Conservation (phyloP, 805 yeast species). For the Tetrapisispora taiwanensis region DNA sequence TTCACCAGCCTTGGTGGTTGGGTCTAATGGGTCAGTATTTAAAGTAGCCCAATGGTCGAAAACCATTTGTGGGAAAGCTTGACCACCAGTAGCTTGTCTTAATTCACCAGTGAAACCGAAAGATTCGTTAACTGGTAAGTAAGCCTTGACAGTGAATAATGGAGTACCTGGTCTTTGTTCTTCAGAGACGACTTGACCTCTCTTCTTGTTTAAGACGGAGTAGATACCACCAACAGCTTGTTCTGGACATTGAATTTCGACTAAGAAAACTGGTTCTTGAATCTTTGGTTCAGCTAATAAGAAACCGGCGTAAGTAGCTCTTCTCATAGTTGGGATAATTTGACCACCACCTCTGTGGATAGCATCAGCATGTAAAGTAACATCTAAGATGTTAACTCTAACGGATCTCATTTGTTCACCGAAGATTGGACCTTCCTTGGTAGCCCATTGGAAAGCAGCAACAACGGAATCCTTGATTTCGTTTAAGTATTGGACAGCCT, state of each 20-base stretch:
- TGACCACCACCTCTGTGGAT: constrained; percentile 99
- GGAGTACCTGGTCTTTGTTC: constrained; percentile 99
- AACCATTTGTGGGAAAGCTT: constrained; percentile 99
- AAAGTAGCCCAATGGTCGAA: constrained; percentile 95
- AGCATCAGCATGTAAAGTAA: constrained; percentile 98
- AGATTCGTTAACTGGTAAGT: constrained; percentile 98
- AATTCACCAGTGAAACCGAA: constrained; percentile 99
- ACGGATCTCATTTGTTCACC: constrained; percentile 93
- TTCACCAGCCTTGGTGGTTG: constrained; percentile 56
- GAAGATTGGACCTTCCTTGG: constrained; percentile 96
- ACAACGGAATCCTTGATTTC: constrained; percentile 99
- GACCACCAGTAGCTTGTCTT: constrained; percentile 99
- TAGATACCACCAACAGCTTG: constrained; percentile 98
- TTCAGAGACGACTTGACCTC: constrained; percentile 98
- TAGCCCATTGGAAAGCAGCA: constrained; percentile 99
- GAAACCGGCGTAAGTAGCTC: constrained; percentile 96
- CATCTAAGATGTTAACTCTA: constrained; percentile 96
- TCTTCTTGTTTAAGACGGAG: constrained; percentile 96
- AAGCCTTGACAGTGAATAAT: constrained; percentile 97
- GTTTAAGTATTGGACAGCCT: constrained; percentile 96
- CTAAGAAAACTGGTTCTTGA: constrained; percentile 98
- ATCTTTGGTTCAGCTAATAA: constrained; percentile 96
- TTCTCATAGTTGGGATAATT: constrained; percentile 99
- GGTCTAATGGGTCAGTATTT: constrained; percentile 86
- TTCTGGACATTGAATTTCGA: constrained; percentile 99